phyloP scores from a whole-genome alignment of 2,329 filamentous ascomycete species.

The Thelonectria rubi region DNA sequence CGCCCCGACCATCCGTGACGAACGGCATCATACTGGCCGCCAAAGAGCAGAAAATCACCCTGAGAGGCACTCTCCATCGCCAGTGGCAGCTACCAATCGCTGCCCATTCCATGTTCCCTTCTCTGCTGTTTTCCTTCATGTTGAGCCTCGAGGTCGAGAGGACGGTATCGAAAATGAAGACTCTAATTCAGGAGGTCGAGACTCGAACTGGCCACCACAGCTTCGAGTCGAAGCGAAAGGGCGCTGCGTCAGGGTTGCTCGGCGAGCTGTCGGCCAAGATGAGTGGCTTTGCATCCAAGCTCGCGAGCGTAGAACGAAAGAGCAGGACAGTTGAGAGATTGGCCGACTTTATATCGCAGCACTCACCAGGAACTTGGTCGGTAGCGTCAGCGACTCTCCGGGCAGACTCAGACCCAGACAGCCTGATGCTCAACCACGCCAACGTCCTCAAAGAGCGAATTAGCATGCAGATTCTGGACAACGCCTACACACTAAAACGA shows the following conservation, averaged over 20 bases:
- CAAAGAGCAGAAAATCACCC: slow-evolving; percentile 36
- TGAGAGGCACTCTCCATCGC: slow-evolving; percentile 39
- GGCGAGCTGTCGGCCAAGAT: slow-evolving; percentile 46
- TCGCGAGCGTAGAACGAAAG: slow-evolving; percentile 51
- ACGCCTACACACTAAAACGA: slow-evolving; percentile 48
- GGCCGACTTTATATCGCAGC: slow-evolving; percentile 43
- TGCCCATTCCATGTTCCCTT: slow-evolving; percentile 48
- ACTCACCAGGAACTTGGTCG: slow-evolving; percentile 20
- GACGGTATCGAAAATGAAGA: slow-evolving; percentile 46
- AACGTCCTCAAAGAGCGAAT: slow-evolving; percentile 45
- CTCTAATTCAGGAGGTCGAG: slow-evolving; percentile 47
- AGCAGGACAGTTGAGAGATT: slow-evolving; percentile 47
- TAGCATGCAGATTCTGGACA: slow-evolving; percentile 50
- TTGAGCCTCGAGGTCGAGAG: slow-evolving; percentile 47
- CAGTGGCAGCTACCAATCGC: slow-evolving; percentile 43
- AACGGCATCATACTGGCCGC: slow-evolving; percentile 46
- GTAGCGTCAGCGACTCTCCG: background rate
- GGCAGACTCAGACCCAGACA: slow-evolving; percentile 17
- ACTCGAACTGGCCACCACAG: slow-evolving; percentile 48
- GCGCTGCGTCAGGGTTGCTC: slow-evolving; percentile 43
- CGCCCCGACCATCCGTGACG: slow-evolving; percentile 33
- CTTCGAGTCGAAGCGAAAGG: slow-evolving; percentile 44
- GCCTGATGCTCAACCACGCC: slow-evolving; percentile 42
- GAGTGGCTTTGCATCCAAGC: slow-evolving; percentile 47
- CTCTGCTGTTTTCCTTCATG: slow-evolving; percentile 47